Conservation (phyloP, 495 filamentous ascomycete species). For the Tricharina praecox region DNA sequence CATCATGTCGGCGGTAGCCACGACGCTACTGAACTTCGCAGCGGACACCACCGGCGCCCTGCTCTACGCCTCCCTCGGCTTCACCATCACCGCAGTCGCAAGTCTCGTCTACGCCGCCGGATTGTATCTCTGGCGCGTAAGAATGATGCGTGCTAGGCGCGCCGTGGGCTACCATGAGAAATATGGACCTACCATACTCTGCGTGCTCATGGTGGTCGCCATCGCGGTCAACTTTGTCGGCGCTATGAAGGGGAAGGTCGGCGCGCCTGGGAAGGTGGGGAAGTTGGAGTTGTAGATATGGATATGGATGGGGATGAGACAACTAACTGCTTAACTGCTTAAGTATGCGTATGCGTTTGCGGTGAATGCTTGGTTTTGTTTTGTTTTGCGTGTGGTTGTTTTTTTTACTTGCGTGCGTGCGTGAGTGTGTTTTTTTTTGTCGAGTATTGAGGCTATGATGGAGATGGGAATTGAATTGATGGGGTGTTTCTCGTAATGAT, state of each 20-base stretch:
- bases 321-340: too few relatives aligned
- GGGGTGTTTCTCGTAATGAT: too few relatives aligned
- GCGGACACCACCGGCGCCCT: slow-evolving; percentile 29
- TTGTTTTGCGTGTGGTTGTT: too few relatives aligned
- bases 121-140: slow-evolving; percentile 74
- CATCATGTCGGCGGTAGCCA: slow-evolving; percentile 80
- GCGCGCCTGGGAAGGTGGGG: not conserved
- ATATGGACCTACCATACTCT: slow-evolving; percentile 71
- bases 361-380: too few relatives aligned
- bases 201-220: slow-evolving; percentile 49
- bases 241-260: slow-evolving; percentile 27
- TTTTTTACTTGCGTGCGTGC: too few relatives aligned
- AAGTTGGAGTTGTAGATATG: not conserved
- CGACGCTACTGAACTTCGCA: slow-evolving; percentile 78
- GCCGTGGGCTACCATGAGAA: slow-evolving; percentile 83
- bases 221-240: slow-evolving; percentile 63
- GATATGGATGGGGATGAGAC: too few relatives aligned
- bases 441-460: too few relatives aligned
- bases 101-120: slow-evolving; percentile 61
- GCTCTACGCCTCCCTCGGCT: slow-evolving; percentile 47
- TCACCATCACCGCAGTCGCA: slow-evolving; percentile 62
- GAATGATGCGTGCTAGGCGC: slow-evolving; percentile 60
- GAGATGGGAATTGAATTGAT: too few relatives aligned
- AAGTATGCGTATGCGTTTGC: too few relatives aligned
- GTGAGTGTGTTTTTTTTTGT: too few relatives aligned